phyloP scores from a whole-genome alignment of 2,329 filamentous ascomycete species.

The Stylonectria norvegica region DNA sequence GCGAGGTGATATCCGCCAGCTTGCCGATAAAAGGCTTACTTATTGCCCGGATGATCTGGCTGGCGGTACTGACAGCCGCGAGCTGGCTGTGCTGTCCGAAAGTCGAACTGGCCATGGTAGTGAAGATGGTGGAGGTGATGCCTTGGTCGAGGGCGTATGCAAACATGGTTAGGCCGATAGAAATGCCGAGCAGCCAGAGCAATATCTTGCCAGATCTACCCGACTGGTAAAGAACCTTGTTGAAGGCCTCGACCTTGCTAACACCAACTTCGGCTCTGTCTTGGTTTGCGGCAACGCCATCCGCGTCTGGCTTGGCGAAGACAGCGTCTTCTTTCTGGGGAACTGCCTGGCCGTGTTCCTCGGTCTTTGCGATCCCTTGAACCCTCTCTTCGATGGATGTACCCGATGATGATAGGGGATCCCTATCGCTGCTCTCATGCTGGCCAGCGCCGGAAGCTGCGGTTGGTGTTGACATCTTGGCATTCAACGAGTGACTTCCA shows the following conservation, averaged over 20 bases:
- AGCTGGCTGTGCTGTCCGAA: conserved; percentile 33
- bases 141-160: conserved; percentile 38
- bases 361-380: not conserved
- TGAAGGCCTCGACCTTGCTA: conserved; percentile 37
- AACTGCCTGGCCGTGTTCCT: conserved; percentile 1
- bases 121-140: conserved; percentile 35
- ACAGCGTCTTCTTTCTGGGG: not conserved
- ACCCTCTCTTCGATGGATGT: not conserved
- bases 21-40: conserved; percentile 39
- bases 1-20: conserved; percentile 37
- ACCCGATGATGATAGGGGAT: not conserved
- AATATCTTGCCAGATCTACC: conserved; percentile 32
- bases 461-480: conserved; percentile 2
- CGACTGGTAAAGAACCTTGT: conserved; percentile 38
- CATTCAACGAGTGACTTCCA: not conserved
- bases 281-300: not conserved
- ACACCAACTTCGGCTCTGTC: conserved; percentile 27
- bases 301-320: not conserved
- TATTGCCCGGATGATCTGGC: conserved; percentile 37
- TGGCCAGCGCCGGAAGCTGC: conserved; percentile 1
- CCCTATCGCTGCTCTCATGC: not conserved
- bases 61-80: conserved; percentile 30
- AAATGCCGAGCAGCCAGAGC: conserved; percentile 35
- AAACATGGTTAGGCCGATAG: conserved; percentile 37
- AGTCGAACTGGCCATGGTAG: conserved; percentile 32